Evolutionary conservation across 2,329 filamentous ascomycete species (phyloP).

Genomic region (Stachybotrys elegans): DNA sequence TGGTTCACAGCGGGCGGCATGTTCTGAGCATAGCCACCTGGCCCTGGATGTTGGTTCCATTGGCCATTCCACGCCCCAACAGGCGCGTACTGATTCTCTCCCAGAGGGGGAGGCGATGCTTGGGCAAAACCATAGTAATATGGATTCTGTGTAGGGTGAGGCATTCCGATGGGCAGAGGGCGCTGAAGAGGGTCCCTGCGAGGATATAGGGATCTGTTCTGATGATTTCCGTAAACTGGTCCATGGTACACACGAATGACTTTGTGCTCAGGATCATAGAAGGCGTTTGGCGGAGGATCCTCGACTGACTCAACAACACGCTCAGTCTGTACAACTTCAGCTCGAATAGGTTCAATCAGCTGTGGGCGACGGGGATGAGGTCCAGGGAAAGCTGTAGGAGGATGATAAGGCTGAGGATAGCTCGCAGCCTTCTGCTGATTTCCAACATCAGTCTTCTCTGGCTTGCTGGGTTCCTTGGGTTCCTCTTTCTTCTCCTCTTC

Average conservation of each 20-base stretch:
- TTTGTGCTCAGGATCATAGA: slow-evolving; percentile 47
- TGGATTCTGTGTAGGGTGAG: slow-evolving; percentile 37
- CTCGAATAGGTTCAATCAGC: slow-evolving; percentile 41
- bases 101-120: too few species aligned
- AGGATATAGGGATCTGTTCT: slow-evolving; percentile 40
- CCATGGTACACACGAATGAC: slow-evolving; percentile 55
- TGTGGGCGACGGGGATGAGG: slow-evolving; percentile 33
- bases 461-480: slow-evolving; percentile 7
- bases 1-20: too few species aligned
- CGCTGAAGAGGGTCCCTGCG: slow-evolving; percentile 22
- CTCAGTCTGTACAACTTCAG: slow-evolving; percentile 49
- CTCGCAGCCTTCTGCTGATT: slow-evolving; percentile 13
- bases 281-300: slow-evolving; percentile 56
- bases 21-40: too few species aligned
- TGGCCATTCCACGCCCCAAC: too few species aligned
- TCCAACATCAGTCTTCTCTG: slow-evolving; percentile 9
- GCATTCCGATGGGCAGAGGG: slow-evolving; percentile 35
- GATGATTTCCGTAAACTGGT: slow-evolving; percentile 47
- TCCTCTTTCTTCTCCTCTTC: slow-evolving; percentile 7
- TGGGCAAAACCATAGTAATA: slow-evolving; percentile 33
- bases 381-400: slow-evolving; percentile 20
- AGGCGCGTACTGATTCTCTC: too few species aligned
- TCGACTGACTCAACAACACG: slow-evolving; percentile 46
- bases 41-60: too few species aligned
- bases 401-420: slow-evolving; percentile 17